Evolutionary conservation across 2,329 filamentous ascomycete species (phyloP).

Genomic region (Fusarium ambrosium): DNA sequence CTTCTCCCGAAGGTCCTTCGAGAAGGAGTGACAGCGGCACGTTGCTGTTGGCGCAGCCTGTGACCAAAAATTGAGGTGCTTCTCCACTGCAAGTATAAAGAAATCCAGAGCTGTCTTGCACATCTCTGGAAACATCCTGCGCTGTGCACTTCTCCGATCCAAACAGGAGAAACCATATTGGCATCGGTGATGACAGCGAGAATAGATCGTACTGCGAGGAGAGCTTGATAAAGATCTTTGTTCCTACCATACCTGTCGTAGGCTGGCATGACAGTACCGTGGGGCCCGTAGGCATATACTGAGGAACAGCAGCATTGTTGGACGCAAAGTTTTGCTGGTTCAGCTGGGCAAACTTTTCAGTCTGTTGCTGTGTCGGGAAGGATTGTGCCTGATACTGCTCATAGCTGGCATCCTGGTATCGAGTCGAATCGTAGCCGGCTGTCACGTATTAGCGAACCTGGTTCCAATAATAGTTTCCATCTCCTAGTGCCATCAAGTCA

Average conservation of each 20-base stretch:
- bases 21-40: constrained; percentile 69
- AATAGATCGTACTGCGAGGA: constrained; percentile 80
- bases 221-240: constrained; percentile 80
- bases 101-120: constrained; percentile 70
- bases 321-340: constrained; percentile 70
- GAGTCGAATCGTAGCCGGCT: constrained; percentile 70
- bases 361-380: constrained; percentile 62
- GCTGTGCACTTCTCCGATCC: constrained; percentile 77
- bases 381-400: constrained; percentile 65
- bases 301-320: constrained; percentile 73
- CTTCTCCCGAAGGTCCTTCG: constrained; percentile 65
- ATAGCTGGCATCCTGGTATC: constrained; percentile 71
- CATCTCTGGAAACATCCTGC: constrained; percentile 73
- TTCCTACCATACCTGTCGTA: constrained; percentile 75
- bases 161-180: constrained; percentile 78
- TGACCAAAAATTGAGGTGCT: constrained; percentile 72
- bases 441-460: constrained; percentile 28
- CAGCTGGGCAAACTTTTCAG: constrained; percentile 66
- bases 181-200: constrained; percentile 65
- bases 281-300: constrained; percentile 73
- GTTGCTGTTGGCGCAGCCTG: constrained; percentile 62
- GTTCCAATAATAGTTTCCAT: not conserved
- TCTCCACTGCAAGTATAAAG: constrained; percentile 80
- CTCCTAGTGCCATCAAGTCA: not conserved
- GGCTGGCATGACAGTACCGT: constrained; percentile 80